Conservation (phyloP, 2,329 filamentous ascomycete genomes). For the Phialophora tarda region DNA sequence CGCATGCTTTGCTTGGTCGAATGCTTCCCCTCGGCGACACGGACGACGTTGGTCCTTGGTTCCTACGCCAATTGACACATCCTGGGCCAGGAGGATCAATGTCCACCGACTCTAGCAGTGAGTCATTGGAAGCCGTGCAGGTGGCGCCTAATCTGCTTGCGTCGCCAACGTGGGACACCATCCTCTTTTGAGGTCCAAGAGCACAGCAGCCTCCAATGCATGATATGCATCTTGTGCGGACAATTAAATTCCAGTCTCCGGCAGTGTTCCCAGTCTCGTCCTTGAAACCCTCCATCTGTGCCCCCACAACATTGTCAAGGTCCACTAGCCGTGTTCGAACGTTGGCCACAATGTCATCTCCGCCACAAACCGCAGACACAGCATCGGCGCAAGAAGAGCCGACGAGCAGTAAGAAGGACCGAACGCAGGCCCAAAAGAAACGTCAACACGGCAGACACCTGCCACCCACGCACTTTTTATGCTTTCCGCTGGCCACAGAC, state of each 20-base stretch:
- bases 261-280: background rate
- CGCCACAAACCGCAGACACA: background rate
- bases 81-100: background rate
- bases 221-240: background rate
- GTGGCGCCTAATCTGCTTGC: background rate
- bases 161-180: background rate
- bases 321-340: background rate
- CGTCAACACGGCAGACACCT: slow-evolving; percentile 31
- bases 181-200: background rate
- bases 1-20: background rate
- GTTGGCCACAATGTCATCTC: background rate
- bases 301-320: background rate
- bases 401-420: background rate
- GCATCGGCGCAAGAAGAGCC: background rate
- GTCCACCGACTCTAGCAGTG: background rate
- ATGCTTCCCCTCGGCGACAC: background rate
- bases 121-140: background rate
- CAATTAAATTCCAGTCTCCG: background rate
- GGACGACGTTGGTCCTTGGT: background rate
- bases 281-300: background rate
- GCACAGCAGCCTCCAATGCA: background rate
- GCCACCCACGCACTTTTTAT: slow-evolving; percentile 53
- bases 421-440: background rate
- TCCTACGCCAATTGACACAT: background rate
- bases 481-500: slow-evolving; percentile 66